These are phyloP conservation scores for Penicillium ochrochloron DNA, from an alignment of 495 filamentous ascomycete genomes.

Conservation along the genomic window DNA sequence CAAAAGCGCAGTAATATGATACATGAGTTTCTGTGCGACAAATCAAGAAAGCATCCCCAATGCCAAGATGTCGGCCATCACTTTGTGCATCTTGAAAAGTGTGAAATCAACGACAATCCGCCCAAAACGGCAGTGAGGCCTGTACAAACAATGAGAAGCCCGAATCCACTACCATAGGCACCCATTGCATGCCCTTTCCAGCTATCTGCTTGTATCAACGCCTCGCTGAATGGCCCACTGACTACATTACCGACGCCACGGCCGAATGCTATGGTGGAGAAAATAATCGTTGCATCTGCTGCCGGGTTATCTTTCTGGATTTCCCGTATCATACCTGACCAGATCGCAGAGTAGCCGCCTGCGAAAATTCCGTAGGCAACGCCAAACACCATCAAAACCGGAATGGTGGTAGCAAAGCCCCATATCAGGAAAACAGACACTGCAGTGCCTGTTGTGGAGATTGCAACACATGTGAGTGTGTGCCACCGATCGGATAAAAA, in stretches of 20 bases:
- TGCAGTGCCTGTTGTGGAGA: constrained; percentile 57
- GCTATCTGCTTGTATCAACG: constrained; percentile 42
- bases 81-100: constrained; percentile 15
- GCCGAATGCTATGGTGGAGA: constrained; percentile 59
- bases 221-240: constrained; percentile 62
- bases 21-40: not conserved
- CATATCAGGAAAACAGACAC: constrained; percentile 64
- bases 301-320: constrained; percentile 42
- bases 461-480: constrained; percentile 57
- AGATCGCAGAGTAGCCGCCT: constrained; percentile 59
- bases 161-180: constrained; percentile 48
- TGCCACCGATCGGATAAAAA: constrained; percentile 58
- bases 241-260: constrained; percentile 64
- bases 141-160: constrained; percentile 39
- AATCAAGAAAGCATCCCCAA: not conserved
- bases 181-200: constrained; percentile 28
- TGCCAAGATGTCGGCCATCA: not conserved
- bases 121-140: constrained; percentile 20
- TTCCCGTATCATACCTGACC: constrained; percentile 61
- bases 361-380: constrained; percentile 69
- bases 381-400: constrained; percentile 60
- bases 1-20: not conserved
- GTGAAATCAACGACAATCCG: constrained; percentile 20
- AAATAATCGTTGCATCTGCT: constrained; percentile 56
- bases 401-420: constrained; percentile 59